Evolutionary conservation across 176 grass and related monocot species (phyloP), one percentile per base, ranked within the genome.

Genomic region (Oryza longistaminata): DNA sequence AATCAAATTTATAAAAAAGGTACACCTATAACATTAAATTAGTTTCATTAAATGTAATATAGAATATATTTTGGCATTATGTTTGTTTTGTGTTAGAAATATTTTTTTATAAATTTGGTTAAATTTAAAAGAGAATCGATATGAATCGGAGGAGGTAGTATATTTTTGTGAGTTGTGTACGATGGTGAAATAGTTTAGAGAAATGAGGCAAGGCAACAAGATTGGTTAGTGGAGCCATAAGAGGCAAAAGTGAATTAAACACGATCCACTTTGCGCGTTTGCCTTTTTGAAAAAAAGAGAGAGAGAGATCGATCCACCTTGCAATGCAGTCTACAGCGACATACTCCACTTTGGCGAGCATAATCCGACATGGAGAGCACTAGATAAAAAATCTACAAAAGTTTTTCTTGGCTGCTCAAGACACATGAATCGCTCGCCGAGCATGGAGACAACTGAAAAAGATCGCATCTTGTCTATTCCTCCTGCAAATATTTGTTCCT

Each of bases 291-390:
- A 61, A 60, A 6, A 9, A n/a, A 6, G 5, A 43, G 16, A 34
- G 35, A 37, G 35, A 37, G 35, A 37, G 35, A 37, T n/a, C n/a
- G 35, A 9, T 82, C 85, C 11, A 6, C 27, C 76, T 70, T 77
- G 8, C 52, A 40, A 52, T 82, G 21, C 52, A 22, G 21, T 61
- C 55, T 22, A 65, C 67, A 21, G 72, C 22, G 16, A 25, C 74
- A 65, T 70, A 8, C 53, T 58, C 53, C 53, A 46, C 53, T 64
- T 31, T 74, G 52, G 64, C 17, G 9, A 68, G 75, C 81, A 79
- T 74, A 76, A 85, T 89, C 88, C 31, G 16, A 85, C 24, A 72
- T 85, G 88, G 82, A 76, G 49, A 60, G 71, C 87, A 81, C 48
- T 29, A 3, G 2, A 43, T 40, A 83, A 79, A 80, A 9, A 9